Evolutionary conservation across 768 basidiomycete genomes (phyloP), one percentile per base, ranked within the genome.

Genomic region (Melanogaster broomeanus): DNA sequence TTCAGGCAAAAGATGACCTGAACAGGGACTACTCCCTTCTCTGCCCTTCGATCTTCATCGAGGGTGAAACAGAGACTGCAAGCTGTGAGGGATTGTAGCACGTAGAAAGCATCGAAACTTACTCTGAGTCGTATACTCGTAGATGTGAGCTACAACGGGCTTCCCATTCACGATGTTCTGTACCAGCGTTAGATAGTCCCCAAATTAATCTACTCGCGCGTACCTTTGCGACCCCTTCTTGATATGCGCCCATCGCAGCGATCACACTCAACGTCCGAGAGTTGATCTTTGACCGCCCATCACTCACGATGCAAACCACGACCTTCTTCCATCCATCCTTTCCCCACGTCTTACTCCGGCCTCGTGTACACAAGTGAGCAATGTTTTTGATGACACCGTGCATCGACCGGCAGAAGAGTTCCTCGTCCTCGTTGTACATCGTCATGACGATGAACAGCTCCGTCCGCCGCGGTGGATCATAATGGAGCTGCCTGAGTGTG

Each of bases 241-340:
- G 96, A 67, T 98, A 98, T 21, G 83, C 86, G 7, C 96, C 96
- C 83, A 98, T 87, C 4, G 93, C 84, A 12, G 95, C 96, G 52
- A 99, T 81, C 30, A 94, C 90, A 56, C 84, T 88, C 61, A 93
- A 68, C 15, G 88, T 90, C 54, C 91, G 73, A 38, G 87, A 79
- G 65, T 93, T 92, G 69, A 96, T 89, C 79, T 93, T 93, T 56
- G 72, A 65, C 27, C 93, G 79, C 1, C 92, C 93, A 67, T 95
- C 92, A 37, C 87, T 89, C 8, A 96, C 93, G 59, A 95, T 85
- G 62, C 90, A 93, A 10, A 96, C 88, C 8, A 95, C 94, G 30
- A 96, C 91, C 78, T 97, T 98, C 77, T 98, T 95, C 96, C 96
- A 98, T 2, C 93, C 93, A 0, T 97, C 94, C 66, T 89, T 88